A percentile compares a stretch with the other conserved stretches of the same genome.
phyloP scores from a whole-genome alignment of 257 asterid genomes.

The Solanum arcanum region DNA sequence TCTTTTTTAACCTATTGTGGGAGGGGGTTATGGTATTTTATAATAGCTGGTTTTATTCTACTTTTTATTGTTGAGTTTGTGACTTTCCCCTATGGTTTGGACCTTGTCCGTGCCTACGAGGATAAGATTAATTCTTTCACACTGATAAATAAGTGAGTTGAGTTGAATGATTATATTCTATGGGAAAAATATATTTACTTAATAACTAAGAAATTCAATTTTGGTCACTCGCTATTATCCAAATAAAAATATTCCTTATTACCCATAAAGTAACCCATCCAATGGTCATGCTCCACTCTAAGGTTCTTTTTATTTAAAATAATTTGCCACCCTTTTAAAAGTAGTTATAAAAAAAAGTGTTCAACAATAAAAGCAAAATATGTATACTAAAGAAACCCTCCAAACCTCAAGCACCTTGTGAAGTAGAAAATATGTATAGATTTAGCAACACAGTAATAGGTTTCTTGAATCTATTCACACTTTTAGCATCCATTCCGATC shows the following conservation, averaged over 20 bases:
- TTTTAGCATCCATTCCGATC: conserved; percentile 82
- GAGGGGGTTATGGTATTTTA: background rate
- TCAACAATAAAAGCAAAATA: background rate
- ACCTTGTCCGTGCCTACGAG: background rate
- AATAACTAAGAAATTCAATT: conserved; percentile 48
- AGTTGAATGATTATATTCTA: background rate
- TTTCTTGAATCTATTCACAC: conserved; percentile 78
- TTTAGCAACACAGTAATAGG: conserved; percentile 91
- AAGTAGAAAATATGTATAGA: conserved; percentile 32
- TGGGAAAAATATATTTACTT: conserved; percentile 37
- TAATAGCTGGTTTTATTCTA: background rate
- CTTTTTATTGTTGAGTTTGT: background rate
- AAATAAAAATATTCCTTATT: conserved; percentile 25
- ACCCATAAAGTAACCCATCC: conserved; percentile 27
- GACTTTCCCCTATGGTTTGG: background rate
- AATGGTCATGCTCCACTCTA: conserved; percentile 6
- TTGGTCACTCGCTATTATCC: conserved; percentile 14
- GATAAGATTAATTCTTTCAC: background rate
- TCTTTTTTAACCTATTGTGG: background rate
- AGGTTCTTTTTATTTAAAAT: background rate
- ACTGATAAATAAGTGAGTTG: background rate
- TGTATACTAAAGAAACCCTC: background rate
- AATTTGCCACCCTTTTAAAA: background rate
- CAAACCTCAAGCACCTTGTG: background rate
- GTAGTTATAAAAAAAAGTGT: background rate